phyloP scores from a whole-genome alignment of 352 stramenopile species.

The Phytophthora tubulina region DNA sequence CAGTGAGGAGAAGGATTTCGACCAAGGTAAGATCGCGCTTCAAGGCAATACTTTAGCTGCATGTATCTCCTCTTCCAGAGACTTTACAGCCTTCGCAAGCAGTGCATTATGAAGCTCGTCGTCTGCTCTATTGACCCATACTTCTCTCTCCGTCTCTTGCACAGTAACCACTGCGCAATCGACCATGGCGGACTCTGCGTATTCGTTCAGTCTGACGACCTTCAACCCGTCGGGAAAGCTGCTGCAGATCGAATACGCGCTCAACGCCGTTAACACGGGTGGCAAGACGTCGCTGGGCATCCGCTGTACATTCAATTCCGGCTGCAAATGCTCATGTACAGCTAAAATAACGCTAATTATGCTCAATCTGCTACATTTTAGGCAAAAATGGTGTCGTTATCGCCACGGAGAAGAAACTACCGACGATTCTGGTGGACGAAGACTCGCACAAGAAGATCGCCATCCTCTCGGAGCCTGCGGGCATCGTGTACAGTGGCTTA shows the following conservation, averaged over 20 bases:
- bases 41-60: conserved; percentile 13
- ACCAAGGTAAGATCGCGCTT: conserved; percentile 45
- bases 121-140: conserved; percentile 16
- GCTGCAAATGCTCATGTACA: not conserved
- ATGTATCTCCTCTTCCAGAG: conserved; percentile 3
- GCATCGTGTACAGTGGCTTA: conserved; percentile 98
- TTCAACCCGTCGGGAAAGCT: conserved; percentile 99
- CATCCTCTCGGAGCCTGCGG: conserved; percentile 90
- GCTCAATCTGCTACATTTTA: conserved; percentile 39
- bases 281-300: conserved; percentile 99
- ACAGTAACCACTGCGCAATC: conserved; percentile 28
- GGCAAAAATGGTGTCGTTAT: conserved; percentile 99
- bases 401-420: conserved; percentile 98
- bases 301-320: conserved; percentile 70
- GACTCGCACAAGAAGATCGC: conserved; percentile 97
- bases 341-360: not conserved
- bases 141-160: not conserved
- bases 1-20: conserved; percentile 43
- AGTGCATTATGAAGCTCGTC: not conserved
- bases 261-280: conserved; percentile 98
- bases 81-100: not conserved
- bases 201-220: conserved; percentile 99
- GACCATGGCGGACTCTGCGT: conserved; percentile 96
- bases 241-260: conserved; percentile 99
- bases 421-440: conserved; percentile 96